Percentiles rank a stretch among this genome's conserved stretches.
phyloP scores from a whole-genome alignment of 1,284 basidiomycete species.

The Austroboletus rostrupii region DNA sequence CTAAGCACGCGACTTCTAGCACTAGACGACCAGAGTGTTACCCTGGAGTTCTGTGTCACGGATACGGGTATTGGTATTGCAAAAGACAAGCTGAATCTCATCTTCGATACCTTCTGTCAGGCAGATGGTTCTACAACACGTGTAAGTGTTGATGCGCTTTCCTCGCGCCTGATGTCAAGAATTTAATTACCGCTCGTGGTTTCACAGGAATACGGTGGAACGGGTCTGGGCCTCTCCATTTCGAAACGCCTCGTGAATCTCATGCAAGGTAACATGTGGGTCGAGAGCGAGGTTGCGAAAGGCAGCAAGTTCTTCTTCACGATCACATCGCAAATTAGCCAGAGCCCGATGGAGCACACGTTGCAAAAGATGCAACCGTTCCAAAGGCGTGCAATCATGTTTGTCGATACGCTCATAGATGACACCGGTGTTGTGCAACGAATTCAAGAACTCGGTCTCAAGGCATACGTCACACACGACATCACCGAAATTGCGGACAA shows the following conservation, averaged over 20 bases:
- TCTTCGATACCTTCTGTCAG: constrained; percentile 99
- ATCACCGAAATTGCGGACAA: constrained; percentile 78
- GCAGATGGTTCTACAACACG: constrained; percentile 93
- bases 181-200: constrained; percentile 22
- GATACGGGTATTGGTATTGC: constrained; percentile 99
- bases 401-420: constrained; percentile 85
- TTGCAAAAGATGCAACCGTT: constrained; percentile 77
- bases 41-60: constrained; percentile 94
- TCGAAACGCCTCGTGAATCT: constrained; percentile 94
- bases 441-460: constrained; percentile 80
- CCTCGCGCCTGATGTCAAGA: constrained; percentile 8
- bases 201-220: constrained; percentile 90
- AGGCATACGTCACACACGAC: constrained; percentile 75
- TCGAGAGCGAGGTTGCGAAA: constrained; percentile 87
- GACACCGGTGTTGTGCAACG: constrained; percentile 74
- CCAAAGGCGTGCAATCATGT: constrained; percentile 77
- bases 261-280: constrained; percentile 99
- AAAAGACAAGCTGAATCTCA: constrained; percentile 96
- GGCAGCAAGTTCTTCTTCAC: constrained; percentile 98
- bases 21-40: constrained; percentile 74
- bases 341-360: constrained; percentile 68
- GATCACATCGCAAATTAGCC: constrained; percentile 80
- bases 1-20: constrained; percentile 80
- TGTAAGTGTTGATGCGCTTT: constrained; percentile 39
- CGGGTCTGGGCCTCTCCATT: constrained; percentile 93